Percentiles rank a stretch among this genome's conserved stretches.
These are phyloP conservation scores for Paecilomyces fulvus DNA, from an alignment of 2,329 filamentous ascomycete species.

Conservation along the genomic window DNA sequence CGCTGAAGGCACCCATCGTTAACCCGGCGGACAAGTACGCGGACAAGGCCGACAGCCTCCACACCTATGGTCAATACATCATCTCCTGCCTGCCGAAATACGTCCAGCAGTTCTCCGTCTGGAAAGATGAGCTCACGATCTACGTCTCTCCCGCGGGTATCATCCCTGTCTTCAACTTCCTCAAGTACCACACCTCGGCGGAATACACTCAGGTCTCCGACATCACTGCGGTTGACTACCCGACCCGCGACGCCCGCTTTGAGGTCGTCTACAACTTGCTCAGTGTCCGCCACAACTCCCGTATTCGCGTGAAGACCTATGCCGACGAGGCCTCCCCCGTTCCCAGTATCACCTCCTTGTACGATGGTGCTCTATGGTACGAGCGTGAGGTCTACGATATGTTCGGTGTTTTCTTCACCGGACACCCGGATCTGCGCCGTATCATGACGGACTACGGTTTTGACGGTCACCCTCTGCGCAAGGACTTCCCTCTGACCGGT, in stretches of 20 bases:
- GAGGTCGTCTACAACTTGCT: slow-evolving; percentile 97
- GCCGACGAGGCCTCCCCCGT: slow-evolving; percentile 93
- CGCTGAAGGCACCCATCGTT: slow-evolving; percentile 68
- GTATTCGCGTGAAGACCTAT: slow-evolving; percentile 97
- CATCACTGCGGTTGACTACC: slow-evolving; percentile 92
- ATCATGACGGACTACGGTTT: slow-evolving; percentile 99
- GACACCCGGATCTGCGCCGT: slow-evolving; percentile 87
- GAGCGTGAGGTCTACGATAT: slow-evolving; percentile 97
- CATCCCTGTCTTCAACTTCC: slow-evolving; percentile 84
- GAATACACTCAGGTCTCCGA: slow-evolving; percentile 92
- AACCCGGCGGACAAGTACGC: slow-evolving; percentile 92
- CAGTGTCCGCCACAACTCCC: slow-evolving; percentile 89
- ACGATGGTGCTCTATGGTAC: slow-evolving; percentile 97
- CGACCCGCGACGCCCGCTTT: slow-evolving; percentile 89
- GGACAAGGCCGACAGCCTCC: slow-evolving; percentile 76
- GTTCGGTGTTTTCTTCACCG: slow-evolving; percentile 93
- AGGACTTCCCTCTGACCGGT: slow-evolving; percentile 95
- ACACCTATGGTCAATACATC: slow-evolving; percentile 92
- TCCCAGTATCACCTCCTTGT: slow-evolving; percentile 76
- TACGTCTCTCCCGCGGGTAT: slow-evolving; percentile 84
- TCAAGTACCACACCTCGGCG: slow-evolving; percentile 95
- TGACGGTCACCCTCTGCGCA: slow-evolving; percentile 91
- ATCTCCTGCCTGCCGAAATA: slow-evolving; percentile 97
- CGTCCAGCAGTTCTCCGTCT: slow-evolving; percentile 97
- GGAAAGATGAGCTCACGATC: slow-evolving; percentile 97